Percentiles rank a stretch among this genome's conserved stretches.
These are phyloP conservation scores for Sutorius eximius DNA, from an alignment of 1,284 basidiomycete genomes.

Conservation along the genomic window DNA sequence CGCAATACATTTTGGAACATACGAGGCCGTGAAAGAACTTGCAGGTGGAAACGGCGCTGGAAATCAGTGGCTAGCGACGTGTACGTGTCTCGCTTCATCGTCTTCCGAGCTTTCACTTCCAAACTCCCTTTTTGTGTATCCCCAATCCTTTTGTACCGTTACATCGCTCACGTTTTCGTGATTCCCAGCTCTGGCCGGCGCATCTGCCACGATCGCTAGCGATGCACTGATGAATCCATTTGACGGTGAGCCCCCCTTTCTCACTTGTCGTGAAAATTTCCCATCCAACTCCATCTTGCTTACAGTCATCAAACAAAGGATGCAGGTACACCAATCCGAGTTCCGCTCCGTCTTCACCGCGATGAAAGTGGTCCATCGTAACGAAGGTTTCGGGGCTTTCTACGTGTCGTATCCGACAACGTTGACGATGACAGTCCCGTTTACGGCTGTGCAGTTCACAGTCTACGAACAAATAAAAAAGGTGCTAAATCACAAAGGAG, in stretches of 20 bases:
- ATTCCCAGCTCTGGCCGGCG: slow-evolving; percentile 81
- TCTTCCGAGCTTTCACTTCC: neutral
- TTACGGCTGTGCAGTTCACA: slow-evolving; percentile 97
- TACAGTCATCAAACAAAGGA: slow-evolving; percentile 96
- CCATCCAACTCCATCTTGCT: slow-evolving; percentile 18
- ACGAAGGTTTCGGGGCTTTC: slow-evolving; percentile 90
- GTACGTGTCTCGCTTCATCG: slow-evolving; percentile 44
- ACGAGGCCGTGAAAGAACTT: slow-evolving; percentile 93
- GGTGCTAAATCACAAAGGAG: slow-evolving; percentile 81
- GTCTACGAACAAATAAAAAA: slow-evolving; percentile 95
- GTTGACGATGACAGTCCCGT: slow-evolving; percentile 94
- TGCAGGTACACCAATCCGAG: slow-evolving; percentile 94
- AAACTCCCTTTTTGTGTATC: neutral
- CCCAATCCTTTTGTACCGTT: neutral
- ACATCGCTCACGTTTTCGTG: slow-evolving; percentile 12
- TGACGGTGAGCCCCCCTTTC: slow-evolving; percentile 68
- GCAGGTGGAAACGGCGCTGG: slow-evolving; percentile 81
- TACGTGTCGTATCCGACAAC: slow-evolving; percentile 99
- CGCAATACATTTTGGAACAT: slow-evolving; percentile 96
- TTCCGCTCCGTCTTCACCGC: slow-evolving; percentile 85
- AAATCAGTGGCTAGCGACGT: slow-evolving; percentile 81
- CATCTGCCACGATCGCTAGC: slow-evolving; percentile 90
- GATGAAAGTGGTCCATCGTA: slow-evolving; percentile 79
- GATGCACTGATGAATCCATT: slow-evolving; percentile 99
- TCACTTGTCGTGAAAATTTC: slow-evolving; percentile 2